A percentile compares a stretch with the other conserved stretches of the same genome.
Evolutionary conservation across 176 grass and related monocot genomes (phyloP).

Genomic region (Carex parvula): DNA sequence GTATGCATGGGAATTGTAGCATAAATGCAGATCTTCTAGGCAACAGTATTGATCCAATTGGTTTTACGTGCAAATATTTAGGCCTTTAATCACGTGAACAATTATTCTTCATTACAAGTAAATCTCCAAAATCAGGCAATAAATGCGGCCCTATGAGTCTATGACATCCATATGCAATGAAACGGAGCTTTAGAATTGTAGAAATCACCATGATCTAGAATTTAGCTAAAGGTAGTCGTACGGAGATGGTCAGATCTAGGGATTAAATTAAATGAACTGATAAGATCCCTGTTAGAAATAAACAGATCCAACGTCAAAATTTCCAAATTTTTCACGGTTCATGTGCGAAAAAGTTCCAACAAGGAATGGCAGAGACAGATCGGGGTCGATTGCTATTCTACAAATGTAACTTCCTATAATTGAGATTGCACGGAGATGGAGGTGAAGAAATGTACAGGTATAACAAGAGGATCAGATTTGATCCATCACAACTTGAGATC

Average conservation of each 20-base stretch:
- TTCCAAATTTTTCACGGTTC: neutral
- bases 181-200: neutral
- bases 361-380: neutral
- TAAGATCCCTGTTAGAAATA: neutral
- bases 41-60: neutral
- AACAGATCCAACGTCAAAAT: neutral
- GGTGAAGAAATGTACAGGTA: neutral
- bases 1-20: neutral
- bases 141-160: neutral
- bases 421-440: neutral
- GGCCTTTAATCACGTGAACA: neutral
- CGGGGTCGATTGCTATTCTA: neutral
- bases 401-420: neutral
- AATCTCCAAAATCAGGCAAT: neutral
- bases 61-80: neutral
- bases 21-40: neutral
- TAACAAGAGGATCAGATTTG: slow-evolving; percentile 4
- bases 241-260: slow-evolving; percentile 5
- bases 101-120: neutral
- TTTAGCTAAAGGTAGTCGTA: neutral
- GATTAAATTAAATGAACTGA: neutral
- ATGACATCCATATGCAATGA: neutral
- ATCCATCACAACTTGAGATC: neutral
- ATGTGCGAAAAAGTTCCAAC: neutral
- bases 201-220: neutral